phyloP scores from a whole-genome alignment of 2,329 filamentous ascomycete species.

The Hypoxylon sp. region DNA sequence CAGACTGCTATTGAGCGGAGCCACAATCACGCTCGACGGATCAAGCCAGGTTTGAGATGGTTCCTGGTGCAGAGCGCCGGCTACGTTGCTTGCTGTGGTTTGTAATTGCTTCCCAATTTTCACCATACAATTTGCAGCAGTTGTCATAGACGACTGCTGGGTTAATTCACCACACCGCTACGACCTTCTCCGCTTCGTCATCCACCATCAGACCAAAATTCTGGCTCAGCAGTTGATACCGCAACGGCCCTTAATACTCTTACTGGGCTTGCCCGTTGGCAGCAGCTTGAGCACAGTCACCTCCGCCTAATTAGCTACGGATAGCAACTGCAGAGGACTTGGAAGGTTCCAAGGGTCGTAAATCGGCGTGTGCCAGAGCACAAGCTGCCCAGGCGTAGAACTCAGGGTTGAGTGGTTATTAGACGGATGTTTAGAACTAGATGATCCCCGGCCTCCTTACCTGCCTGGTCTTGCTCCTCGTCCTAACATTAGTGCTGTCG shows the following conservation, averaged over 20 bases:
- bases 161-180: slow-evolving; percentile 9
- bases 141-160: slow-evolving; percentile 1
- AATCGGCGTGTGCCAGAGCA: slow-evolving; percentile 29
- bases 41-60: slow-evolving; percentile 11
- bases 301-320: slow-evolving; percentile 24
- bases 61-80: slow-evolving; percentile 13
- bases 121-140: slow-evolving; percentile 8
- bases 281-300: slow-evolving; percentile 14
- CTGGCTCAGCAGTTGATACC: slow-evolving; percentile 16
- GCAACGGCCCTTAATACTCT: slow-evolving; percentile 20
- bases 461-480: slow-evolving; percentile 18
- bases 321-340: slow-evolving; percentile 25
- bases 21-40: slow-evolving; percentile 13
- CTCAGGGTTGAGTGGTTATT: slow-evolving; percentile 27
- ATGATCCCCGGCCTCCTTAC: slow-evolving; percentile 13
- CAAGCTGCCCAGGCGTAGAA: slow-evolving; percentile 28
- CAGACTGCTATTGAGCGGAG: slow-evolving; percentile 16
- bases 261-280: slow-evolving; percentile 22
- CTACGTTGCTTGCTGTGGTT: slow-evolving; percentile 14
- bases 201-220: slow-evolving; percentile 33
- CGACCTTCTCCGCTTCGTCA: slow-evolving; percentile 23
- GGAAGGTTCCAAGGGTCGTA: slow-evolving; percentile 30
- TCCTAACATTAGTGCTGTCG: slow-evolving; percentile 30
- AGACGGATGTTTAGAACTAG: slow-evolving; percentile 15
- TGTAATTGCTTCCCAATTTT: slow-evolving; percentile 14